phyloP scores from a whole-genome alignment of 805 yeast species.

The Schizosaccharomyces cryophilus region DNA sequence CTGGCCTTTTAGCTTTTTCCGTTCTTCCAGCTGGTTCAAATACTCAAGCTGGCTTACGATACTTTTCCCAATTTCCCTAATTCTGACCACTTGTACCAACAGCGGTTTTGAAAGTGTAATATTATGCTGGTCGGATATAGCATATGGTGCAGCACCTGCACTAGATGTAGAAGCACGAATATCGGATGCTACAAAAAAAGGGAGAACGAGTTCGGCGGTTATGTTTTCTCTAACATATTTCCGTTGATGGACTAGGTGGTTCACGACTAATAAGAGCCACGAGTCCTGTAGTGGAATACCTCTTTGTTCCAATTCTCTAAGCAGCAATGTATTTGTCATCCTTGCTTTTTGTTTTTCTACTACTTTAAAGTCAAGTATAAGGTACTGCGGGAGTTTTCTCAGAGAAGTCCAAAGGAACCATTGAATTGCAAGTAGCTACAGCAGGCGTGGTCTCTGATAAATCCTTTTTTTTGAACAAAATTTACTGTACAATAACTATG shows the following conservation, averaged over 20 bases:
- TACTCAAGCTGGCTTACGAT: neutral
- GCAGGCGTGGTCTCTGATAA: no score
- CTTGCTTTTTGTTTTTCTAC: no score
- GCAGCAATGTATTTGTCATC: no score
- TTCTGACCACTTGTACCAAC: neutral
- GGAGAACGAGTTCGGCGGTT: neutral
- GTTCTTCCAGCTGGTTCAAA: neutral
- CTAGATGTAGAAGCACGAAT: neutral
- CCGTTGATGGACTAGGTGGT: neutral
- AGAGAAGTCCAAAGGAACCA: no score
- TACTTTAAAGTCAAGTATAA: no score
- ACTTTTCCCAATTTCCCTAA: neutral
- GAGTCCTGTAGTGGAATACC: neutral
- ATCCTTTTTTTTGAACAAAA: no score
- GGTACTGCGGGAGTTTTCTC: no score
- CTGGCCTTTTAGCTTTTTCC: constrained; percentile 1
- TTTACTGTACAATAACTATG: no score
- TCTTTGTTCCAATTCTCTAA: neutral
- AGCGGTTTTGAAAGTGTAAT: neutral
- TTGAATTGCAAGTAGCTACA: no score
- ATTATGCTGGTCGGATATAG: neutral
- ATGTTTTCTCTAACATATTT: neutral
- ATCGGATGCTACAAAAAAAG: neutral
- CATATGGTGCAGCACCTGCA: neutral
- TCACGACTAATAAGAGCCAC: neutral